Evolutionary conservation across 2,329 filamentous ascomycete species (phyloP).

Genomic region (Penicillium sp.): DNA sequence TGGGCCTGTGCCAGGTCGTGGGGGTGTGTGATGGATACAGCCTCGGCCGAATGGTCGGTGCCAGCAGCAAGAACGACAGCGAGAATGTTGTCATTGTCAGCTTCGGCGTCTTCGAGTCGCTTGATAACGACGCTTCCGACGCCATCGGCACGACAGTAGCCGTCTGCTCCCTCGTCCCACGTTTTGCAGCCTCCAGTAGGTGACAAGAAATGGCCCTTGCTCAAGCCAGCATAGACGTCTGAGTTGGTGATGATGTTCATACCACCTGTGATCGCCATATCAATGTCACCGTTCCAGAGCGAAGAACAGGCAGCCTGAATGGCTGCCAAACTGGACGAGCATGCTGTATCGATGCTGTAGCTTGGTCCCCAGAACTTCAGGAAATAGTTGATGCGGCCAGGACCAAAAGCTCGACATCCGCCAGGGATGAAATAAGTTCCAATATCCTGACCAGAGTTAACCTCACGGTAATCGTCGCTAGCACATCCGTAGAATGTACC

Average conservation of each 20-base stretch:
- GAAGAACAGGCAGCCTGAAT: constrained; percentile 63
- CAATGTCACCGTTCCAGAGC: constrained; percentile 70
- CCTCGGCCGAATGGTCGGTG: constrained; percentile 78
- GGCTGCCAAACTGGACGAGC: constrained; percentile 63
- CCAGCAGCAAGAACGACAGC: constrained; percentile 69
- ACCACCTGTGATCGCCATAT: constrained; percentile 73
- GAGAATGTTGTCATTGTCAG: constrained; percentile 65
- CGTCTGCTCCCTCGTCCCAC: constrained; percentile 75
- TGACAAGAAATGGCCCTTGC: constrained; percentile 72
- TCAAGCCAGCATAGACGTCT: constrained; percentile 72
- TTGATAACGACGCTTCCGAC: constrained; percentile 73
- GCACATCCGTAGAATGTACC: constrained; percentile 69
- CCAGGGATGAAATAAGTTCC: constrained; percentile 63
- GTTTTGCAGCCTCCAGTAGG: constrained; percentile 70
- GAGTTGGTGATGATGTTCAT: constrained; percentile 75
- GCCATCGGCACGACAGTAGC: constrained; percentile 75
- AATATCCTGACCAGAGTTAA: constrained; percentile 65
- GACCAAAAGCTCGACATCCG: constrained; percentile 29
- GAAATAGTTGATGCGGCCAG: constrained; percentile 62
- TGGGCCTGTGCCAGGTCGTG: constrained; percentile 71
- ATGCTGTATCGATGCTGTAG: constrained; percentile 66
- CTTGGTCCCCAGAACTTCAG: constrained; percentile 67
- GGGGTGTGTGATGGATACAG: constrained; percentile 78
- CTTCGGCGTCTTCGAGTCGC: constrained; percentile 70
- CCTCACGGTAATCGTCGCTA: constrained; percentile 56